These are phyloP conservation scores for Trichocladium antarcticum DNA, from an alignment of 495 filamentous ascomycete species.

Conservation along the genomic window DNA sequence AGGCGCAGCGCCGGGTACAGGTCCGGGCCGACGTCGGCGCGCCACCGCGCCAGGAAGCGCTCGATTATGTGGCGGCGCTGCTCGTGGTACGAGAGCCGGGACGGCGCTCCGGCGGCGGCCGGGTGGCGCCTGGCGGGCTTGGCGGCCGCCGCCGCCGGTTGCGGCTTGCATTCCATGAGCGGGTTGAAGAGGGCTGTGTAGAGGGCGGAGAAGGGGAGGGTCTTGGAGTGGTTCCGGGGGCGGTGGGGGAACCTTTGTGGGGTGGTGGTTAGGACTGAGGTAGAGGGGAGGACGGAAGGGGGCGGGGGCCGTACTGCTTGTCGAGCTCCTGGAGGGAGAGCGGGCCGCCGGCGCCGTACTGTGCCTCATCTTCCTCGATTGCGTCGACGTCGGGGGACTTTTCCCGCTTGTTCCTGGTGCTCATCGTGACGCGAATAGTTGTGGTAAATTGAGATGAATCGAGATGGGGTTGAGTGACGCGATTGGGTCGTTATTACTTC, in stretches of 20 bases:
- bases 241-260: conserved; percentile 63
- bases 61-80: conserved; percentile 76
- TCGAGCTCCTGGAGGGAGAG: conserved; percentile 47
- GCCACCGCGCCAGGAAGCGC: conserved; percentile 80
- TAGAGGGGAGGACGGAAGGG: not conserved
- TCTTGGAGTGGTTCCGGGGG: conserved; percentile 66
- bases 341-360: conserved; percentile 35
- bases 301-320: conserved; percentile 42
- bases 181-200: conserved; percentile 75
- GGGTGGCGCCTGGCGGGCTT: conserved; percentile 31
- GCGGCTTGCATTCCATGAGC: conserved; percentile 72
- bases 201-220: conserved; percentile 74
- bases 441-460: not conserved
- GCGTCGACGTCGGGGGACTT: conserved; percentile 42
- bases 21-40: conserved; percentile 76
- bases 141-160: conserved; percentile 44
- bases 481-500: no score
- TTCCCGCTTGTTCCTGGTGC: conserved; percentile 13
- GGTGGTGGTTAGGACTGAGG: not conserved
- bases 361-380: conserved; percentile 39
- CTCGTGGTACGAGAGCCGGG: conserved; percentile 65
- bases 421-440: conserved; percentile 11
- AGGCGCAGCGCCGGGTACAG: conserved; percentile 89
- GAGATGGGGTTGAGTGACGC: not conserved
- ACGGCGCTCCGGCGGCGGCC: conserved; percentile 39